Evolutionary conservation across 148 eudicot species (phyloP), one percentile per base, ranked within the genome.

Genomic region (Silene conica): DNA sequence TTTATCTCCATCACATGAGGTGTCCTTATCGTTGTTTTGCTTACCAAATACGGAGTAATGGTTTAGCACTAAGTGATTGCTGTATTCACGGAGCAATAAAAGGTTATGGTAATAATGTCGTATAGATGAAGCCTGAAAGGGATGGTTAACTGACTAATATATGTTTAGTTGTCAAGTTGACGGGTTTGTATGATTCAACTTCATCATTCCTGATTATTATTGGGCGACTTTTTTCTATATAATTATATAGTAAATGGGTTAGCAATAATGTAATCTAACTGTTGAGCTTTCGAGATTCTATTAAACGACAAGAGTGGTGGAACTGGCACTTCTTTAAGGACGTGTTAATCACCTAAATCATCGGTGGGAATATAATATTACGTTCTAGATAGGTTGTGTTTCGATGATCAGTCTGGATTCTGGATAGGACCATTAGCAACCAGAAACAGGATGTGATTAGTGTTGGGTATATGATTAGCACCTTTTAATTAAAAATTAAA

Each of bases 241-340:
- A 65, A 8, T 3, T 31, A 31, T 26, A 0, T 26, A 4, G 25
- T 5, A 13, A 23, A 23, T 1, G 8, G 12, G 54, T 45, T 45
- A 68, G 31, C 57, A 68, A 68, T 52, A 69, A 50, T 69, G 21
- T 21, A 69, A 52, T 65, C 58, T 67, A 20, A 31, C 45, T 11
- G 50, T 23, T 22, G 57, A 21, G 75, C 55, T 41, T 15, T 38
- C 13, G 34, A 38, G 67, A 59, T 21, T 21, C 28, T 10, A 57
- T 34, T 16, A 58, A 38, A 10, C 31, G 12, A 38, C 6, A 10
- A 72, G 18, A 11, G 6, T 48, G 46, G 9, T 16, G 54, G 69
- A 15, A 63, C 67, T 31, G 67, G 8, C 10, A 14, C 67, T 31
- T 3, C 5, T 45, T 21, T 11, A 21, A 48, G 31, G 57, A 4